A percentile compares a stretch with the other conserved stretches of the same genome.
phyloP scores from a whole-genome alignment of 805 yeast species.

The Wickerhamomyces queroliae region DNA sequence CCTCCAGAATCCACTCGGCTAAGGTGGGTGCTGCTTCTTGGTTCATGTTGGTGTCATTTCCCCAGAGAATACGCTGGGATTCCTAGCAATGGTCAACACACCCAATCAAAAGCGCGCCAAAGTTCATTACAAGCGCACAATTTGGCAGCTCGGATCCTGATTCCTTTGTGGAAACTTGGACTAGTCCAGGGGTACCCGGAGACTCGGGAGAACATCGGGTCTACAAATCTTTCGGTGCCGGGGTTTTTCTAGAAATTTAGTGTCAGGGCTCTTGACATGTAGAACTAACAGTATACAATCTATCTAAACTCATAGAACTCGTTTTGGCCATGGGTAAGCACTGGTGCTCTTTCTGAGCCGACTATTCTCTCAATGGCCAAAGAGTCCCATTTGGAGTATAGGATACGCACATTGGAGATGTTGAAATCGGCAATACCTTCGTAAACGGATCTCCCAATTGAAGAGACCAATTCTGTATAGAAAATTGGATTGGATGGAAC shows the following conservation, averaged over 20 bases:
- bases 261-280: background rate
- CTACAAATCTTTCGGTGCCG: background rate
- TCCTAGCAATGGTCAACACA: no score
- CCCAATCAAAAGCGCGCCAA: background rate
- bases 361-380: conserved; percentile 76
- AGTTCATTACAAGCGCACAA: background rate
- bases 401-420: conserved; percentile 49
- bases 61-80: no score
- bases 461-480: conserved; percentile 69
- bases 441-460: conserved; percentile 53
- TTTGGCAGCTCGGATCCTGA: background rate
- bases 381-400: conserved; percentile 79
- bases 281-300: background rate
- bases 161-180: background rate
- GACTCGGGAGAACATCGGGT: background rate
- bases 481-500: conserved; percentile 82
- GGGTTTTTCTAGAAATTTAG: background rate
- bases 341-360: conserved; percentile 67
- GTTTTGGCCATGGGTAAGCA: conserved; percentile 60
- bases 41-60: no score
- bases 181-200: background rate
- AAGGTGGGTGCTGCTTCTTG: no score
- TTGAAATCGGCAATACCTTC: conserved; percentile 49
- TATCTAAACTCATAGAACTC: conserved; percentile 70
- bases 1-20: no score